Conservation (phyloP, 345 rosid genomes). For the Viola odorata region DNA sequence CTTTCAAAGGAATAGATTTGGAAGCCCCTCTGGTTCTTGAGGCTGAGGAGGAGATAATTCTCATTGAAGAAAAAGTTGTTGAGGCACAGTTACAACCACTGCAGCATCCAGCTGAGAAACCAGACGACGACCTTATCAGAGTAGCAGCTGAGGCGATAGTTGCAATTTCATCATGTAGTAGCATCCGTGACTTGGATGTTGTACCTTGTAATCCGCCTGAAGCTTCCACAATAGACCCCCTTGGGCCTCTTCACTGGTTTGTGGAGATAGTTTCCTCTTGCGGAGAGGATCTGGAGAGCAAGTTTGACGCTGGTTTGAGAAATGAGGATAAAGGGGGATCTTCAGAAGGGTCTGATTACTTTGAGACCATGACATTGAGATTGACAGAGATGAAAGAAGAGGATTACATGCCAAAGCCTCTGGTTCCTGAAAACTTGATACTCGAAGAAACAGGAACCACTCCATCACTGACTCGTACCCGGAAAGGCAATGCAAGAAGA, state of each 20-base stretch:
- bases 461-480: constrained; percentile 37
- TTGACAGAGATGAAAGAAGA: constrained; percentile 59
- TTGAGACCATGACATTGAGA: constrained; percentile 73
- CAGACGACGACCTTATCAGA: constrained; percentile 38
- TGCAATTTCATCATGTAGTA: constrained; percentile 49
- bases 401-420: constrained; percentile 81
- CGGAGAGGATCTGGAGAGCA: constrained; percentile 45
- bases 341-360: constrained; percentile 60
- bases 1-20: constrained; percentile 52
- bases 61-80: constrained; percentile 28
- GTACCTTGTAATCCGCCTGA: constrained; percentile 29
- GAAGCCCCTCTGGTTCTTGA: constrained; percentile 65
- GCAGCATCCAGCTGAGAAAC: constrained; percentile 26
- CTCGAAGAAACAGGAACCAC: constrained; percentile 41
- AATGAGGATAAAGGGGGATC: constrained; percentile 30
- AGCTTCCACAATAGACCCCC: constrained; percentile 31
- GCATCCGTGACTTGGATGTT: constrained; percentile 24
- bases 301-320: constrained; percentile 30
- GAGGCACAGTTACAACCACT: constrained; percentile 24
- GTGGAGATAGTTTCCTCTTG: constrained; percentile 52
- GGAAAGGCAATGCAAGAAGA: constrained; percentile 78
- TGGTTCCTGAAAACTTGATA: constrained; percentile 50
- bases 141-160: constrained; percentile 78
- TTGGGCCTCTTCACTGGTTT: constrained; percentile 56
- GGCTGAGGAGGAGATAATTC: constrained; percentile 38